These are phyloP conservation scores for Elsinoe australis DNA, from an alignment of 2,329 filamentous ascomycete genomes.

Conservation along the genomic window DNA sequence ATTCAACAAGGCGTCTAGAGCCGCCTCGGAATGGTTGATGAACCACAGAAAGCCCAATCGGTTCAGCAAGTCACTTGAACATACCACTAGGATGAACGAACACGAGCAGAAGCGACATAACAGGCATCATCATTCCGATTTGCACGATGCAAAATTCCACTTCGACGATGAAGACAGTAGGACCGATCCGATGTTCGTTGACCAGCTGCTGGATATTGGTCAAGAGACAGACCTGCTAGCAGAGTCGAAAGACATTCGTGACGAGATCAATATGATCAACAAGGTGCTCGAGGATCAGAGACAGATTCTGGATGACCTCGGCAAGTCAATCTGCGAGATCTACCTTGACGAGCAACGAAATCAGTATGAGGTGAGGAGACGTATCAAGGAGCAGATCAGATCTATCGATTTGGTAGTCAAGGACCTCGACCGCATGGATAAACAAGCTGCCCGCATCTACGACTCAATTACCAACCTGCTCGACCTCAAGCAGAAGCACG, in stretches of 20 bases:
- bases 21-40: slow-evolving; percentile 49
- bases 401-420: slow-evolving; percentile 51
- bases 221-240: slow-evolving; percentile 53
- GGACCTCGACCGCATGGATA: slow-evolving; percentile 57
- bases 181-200: slow-evolving; percentile 36
- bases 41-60: slow-evolving; percentile 38
- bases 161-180: slow-evolving; percentile 22
- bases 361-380: slow-evolving; percentile 45
- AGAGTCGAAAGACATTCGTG: slow-evolving; percentile 60
- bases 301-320: slow-evolving; percentile 42
- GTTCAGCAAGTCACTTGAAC: slow-evolving; percentile 24
- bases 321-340: slow-evolving; percentile 36
- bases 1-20: slow-evolving; percentile 52
- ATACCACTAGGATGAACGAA: slow-evolving; percentile 18
- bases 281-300: slow-evolving; percentile 47
- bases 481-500: slow-evolving; percentile 62
- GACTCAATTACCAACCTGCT: slow-evolving; percentile 54
- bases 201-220: slow-evolving; percentile 52
- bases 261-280: slow-evolving; percentile 57
- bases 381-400: slow-evolving; percentile 51
- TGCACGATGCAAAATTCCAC: slow-evolving; percentile 6
- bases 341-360: slow-evolving; percentile 31
- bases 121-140: slow-evolving; percentile 16
- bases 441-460: slow-evolving; percentile 54
- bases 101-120: slow-evolving; percentile 20